Conservation (phyloP, 768 basidiomycete genomes). For the Panellus pusillus region DNA sequence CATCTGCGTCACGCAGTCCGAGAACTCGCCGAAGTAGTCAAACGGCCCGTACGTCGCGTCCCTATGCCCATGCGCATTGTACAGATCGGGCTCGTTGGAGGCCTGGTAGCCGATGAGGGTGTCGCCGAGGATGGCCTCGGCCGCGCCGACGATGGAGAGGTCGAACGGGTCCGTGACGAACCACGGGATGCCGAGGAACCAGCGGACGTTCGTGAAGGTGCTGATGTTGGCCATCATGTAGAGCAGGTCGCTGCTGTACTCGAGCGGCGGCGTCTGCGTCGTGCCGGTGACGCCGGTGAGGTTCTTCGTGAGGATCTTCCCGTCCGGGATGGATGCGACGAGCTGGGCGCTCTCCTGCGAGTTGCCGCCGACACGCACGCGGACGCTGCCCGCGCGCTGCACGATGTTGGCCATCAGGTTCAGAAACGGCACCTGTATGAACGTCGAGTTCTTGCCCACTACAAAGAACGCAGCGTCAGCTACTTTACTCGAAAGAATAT, state of each 20-base stretch:
- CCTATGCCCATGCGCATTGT: conserved; percentile 20
- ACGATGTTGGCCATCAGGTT: conserved; percentile 56
- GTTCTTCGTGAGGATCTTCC: conserved; percentile 43
- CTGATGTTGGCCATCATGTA: conserved; percentile 52
- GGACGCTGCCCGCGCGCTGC: conserved; percentile 47
- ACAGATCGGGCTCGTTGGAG: conserved; percentile 47
- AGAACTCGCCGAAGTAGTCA: conserved; percentile 22
- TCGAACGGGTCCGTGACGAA: conserved; percentile 8
- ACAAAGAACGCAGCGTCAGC: too few species aligned
- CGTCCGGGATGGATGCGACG: conserved; percentile 35
- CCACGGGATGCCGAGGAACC: conserved; percentile 44
- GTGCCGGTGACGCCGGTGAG: conserved; percentile 9
- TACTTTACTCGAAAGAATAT: too few species aligned
- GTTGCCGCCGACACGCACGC: conserved; percentile 60
- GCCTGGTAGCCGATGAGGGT: conserved; percentile 35
- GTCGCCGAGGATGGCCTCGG: conserved; percentile 34
- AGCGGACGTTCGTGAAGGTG: conserved; percentile 42
- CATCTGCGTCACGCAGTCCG: conserved; percentile 4
- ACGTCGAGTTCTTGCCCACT: conserved; percentile 18
- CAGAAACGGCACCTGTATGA: conserved; percentile 48
- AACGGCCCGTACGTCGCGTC: conserved; percentile 15
- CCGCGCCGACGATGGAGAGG: conserved; percentile 27
- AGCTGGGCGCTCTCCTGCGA: conserved; percentile 49
- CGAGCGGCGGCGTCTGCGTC: conserved; percentile 55
- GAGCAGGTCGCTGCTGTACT: conserved; percentile 52